Evolutionary conservation across 768 basidiomycete species (phyloP), one percentile per base, ranked within the genome.

Genomic region (Russula virescens): DNA sequence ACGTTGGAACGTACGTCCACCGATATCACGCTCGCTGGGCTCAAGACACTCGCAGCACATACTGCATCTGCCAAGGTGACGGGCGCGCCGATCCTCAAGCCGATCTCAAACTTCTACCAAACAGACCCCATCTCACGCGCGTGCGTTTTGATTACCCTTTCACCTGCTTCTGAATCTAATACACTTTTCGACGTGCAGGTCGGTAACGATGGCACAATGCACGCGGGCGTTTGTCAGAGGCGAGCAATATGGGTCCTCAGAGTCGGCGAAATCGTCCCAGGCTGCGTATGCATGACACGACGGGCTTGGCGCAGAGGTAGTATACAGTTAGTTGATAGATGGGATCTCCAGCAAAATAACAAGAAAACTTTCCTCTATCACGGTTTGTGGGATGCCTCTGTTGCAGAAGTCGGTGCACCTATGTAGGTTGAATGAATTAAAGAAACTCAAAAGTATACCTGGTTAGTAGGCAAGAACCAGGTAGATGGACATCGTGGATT

Each of bases 171-270:
- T 42, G 21, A 60, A 60, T 48, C 58, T 68, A 9, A 40, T 54
- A 48, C 25, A 7, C 25, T 34, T 54, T 46, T 53, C 26, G 26
- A 49, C 48, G 58, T 9, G 19, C 68, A 92, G 89, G 49, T 93
- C 91, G n/a, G 89, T 92, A 40, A 95, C 94, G 40, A 97, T 97
- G 94, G 94, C 94, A 1, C 89, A 94, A 68, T 96, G 94, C 73
- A 90, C 89, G 16, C 85, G 88, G 51, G 81, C 93, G 21, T 96
- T 95, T 71, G 87, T 88, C 64, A 86, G 87, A 71, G 86, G 83
- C 35, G 86, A 89, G 76, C 78, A 82, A 69, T 80, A 82, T 69
- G 82, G 80, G 51, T 81, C 84, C 68, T 77, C 77, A 55, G 78
- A 80, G 47, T 71, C 77, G 43, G 78, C 79, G 49, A 81, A 79